Base-by-base conservation (phyloP, 805 yeast species). In the Candida morakotiae region DNA sequence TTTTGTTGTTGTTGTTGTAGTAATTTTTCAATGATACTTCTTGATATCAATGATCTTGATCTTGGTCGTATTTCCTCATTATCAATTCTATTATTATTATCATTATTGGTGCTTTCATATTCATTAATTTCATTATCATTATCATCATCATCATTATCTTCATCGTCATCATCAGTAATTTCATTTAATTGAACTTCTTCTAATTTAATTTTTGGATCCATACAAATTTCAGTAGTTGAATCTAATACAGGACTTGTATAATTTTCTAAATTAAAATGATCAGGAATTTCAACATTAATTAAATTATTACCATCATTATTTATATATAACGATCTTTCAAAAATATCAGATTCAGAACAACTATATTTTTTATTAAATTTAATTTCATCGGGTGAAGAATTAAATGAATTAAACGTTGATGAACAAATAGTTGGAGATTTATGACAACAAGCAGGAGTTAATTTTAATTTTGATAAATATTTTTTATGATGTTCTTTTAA, bases 171-270 rank as follows among this genome's bases (percentile, higher is more conserved):
- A 24, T 44, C 47, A 29, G 37, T 36, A 21, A 36, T 39, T 25
- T 37, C 41, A 31, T 42, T 42, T 22, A 44, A 34, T 26, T 55
- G 48, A 20, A 60, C 60, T 26, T 48, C 40, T 21, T 52, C 45
- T 9, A 41, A 19, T 25, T 53, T 54, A 4, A 56, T 42, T 5
- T 46, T 36, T 9, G 66, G 64, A 35, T 60, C 49, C 29, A 47
- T 43, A 13, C 59, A 37, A 20, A 59, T 51, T 38, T 60, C 64
- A 0, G 64, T 46, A 15, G 65, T 54, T 28, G 54, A 44, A 41
- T 59, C 64, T 31, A 61, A 43, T 9, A 56, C 55, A 7, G 67
- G 67, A 13, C 55, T 53, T 10, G 53, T 47, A 35, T 38, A 60
- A 38, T 61, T 58, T 31, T 60, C 65, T 9, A 49, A 46, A 32